Percentiles rank a stretch among this genome's conserved stretches.
phyloP scores from a whole-genome alignment of 495 filamentous ascomycete species.

The Aspergillus taichungensis region DNA sequence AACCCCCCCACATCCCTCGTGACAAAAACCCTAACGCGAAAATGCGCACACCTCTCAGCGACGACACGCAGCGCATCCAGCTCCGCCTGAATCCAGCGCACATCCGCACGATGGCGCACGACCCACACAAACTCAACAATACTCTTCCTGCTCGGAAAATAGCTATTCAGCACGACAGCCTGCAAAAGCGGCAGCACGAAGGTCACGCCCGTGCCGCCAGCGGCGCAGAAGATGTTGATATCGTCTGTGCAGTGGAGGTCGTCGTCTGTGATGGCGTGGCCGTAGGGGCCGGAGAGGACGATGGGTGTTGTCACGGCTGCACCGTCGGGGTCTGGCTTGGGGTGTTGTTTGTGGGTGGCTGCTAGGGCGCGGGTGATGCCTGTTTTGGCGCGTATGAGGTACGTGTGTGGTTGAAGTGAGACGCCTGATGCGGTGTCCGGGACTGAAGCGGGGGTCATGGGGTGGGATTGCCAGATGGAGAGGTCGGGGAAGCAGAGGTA shows the following conservation, averaged over 20 bases:
- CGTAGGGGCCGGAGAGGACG: conserved; percentile 52
- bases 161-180: conserved; percentile 24
- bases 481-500: conserved; percentile 52
- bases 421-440: conserved; percentile 22
- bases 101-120: conserved; percentile 42
- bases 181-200: conserved; percentile 52
- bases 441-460: conserved; percentile 51
- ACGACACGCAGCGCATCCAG: conserved; percentile 36
- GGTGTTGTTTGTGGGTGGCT: conserved; percentile 16
- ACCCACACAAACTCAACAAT: conserved; percentile 55
- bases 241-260: conserved; percentile 22
- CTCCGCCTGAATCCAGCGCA: conserved; percentile 49
- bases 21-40: conserved; percentile 48
- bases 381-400: conserved; percentile 50
- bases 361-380: conserved; percentile 53
- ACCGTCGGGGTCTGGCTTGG: conserved; percentile 4
- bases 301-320: conserved; percentile 13
- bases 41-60: conserved; percentile 20
- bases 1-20: conserved; percentile 33
- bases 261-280: conserved; percentile 34
- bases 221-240: conserved; percentile 50
- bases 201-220: conserved; percentile 57
- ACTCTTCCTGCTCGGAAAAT: conserved; percentile 17
- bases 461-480: conserved; percentile 59
- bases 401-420: conserved; percentile 41